A percentile compares a stretch with the other conserved stretches of the same genome.
phyloP scores from a whole-genome alignment of 176 grass and related monocot species.

The Urochloa ruziziensis region DNA sequence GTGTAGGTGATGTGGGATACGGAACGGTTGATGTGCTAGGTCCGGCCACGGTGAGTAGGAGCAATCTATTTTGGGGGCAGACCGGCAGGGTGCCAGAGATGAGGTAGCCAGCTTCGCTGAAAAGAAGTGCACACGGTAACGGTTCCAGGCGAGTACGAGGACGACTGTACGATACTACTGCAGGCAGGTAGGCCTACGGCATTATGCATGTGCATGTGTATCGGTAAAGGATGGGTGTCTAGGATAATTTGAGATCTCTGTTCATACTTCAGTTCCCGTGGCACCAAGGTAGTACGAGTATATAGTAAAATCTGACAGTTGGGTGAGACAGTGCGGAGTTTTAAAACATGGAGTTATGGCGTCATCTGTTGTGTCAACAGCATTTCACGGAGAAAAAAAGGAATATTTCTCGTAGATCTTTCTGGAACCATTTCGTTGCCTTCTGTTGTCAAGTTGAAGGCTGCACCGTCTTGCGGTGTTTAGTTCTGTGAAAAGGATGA shows the following conservation, averaged over 20 bases:
- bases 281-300: not conserved
- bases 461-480: no score
- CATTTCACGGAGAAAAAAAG: not conserved
- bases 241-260: not conserved
- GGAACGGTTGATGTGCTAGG: not conserved
- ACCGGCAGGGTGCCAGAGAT: no score
- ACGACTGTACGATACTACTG: no score
- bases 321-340: not conserved
- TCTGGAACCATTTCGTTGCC: no score
- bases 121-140: no score
- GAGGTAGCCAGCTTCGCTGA: no score
- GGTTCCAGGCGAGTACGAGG: no score
- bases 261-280: conserved; percentile 1
- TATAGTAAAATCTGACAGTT: not conserved
- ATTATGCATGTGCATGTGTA: not conserved
- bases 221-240: no score
- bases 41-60: no score
- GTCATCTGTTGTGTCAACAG: not conserved
- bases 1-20: not conserved
- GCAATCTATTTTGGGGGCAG: no score
- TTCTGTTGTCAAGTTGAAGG: not conserved
- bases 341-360: not conserved
- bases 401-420: not conserved
- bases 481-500: no score
- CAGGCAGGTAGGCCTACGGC: not conserved